Conservation (phyloP, 352 stramenopile species). For the Phytopythium sindhum region DNA sequence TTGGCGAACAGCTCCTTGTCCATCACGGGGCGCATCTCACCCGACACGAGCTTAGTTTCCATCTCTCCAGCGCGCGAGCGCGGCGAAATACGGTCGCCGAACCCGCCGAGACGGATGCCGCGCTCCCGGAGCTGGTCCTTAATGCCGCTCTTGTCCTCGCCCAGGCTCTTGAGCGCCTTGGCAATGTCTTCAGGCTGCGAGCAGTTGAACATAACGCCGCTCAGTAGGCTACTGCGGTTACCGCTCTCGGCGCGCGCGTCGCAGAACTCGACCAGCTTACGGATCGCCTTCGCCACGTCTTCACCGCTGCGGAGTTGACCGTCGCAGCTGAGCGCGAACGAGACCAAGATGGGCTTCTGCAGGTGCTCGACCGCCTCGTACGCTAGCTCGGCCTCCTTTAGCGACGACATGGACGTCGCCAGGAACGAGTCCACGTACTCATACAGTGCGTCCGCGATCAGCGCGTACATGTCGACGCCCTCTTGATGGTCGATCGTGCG, state of each 20-base stretch:
- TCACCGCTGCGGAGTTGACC: slow-evolving; percentile 84
- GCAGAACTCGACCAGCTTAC: slow-evolving; percentile 42
- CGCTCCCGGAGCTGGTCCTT: slow-evolving; percentile 27
- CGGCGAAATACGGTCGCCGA: slow-evolving; percentile 87
- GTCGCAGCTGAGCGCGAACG: slow-evolving; percentile 76
- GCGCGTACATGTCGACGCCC: slow-evolving; percentile 68
- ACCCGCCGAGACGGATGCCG: slow-evolving; percentile 66
- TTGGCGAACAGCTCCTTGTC: slow-evolving; percentile 63
- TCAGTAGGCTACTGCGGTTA: slow-evolving; percentile 29
- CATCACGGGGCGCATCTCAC: slow-evolving; percentile 68
- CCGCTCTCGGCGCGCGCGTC: slow-evolving; percentile 8
- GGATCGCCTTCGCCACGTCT: slow-evolving; percentile 46
- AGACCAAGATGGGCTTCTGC: slow-evolving; percentile 75
- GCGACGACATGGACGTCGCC: slow-evolving; percentile 89
- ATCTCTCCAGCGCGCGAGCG: slow-evolving; percentile 50
- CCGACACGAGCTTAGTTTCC: slow-evolving; percentile 70
- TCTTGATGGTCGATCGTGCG: slow-evolving; percentile 71
- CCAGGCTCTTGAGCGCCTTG: slow-evolving; percentile 66
- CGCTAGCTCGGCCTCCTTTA: slow-evolving; percentile 81
- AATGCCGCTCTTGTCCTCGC: slow-evolving; percentile 22
- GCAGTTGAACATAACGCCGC: slow-evolving; percentile 90
- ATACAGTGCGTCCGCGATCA: slow-evolving; percentile 72
- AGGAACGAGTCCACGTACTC: slow-evolving; percentile 83
- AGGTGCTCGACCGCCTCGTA: slow-evolving; percentile 69
- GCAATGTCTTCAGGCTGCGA: slow-evolving; percentile 89